phyloP scores from a whole-genome alignment of 345 rosid genomes.

The Brassica cretica region DNA sequence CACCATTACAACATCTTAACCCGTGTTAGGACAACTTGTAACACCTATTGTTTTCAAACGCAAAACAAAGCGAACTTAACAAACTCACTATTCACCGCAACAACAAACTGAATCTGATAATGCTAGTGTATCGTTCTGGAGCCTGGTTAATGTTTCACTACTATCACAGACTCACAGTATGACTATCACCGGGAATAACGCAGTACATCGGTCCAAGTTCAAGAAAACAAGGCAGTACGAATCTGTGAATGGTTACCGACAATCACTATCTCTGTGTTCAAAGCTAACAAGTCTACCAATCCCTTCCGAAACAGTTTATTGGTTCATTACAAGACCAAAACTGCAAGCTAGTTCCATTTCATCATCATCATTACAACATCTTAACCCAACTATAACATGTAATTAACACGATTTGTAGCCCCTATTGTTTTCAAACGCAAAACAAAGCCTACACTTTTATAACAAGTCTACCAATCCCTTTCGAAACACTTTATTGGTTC shows the following conservation, averaged over 20 bases:
- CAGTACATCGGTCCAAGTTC: not conserved
- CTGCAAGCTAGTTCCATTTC: not conserved
- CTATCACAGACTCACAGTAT: not conserved
- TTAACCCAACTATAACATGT: not conserved
- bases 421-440: not conserved
- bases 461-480: too few species aligned
- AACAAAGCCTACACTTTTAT: too few species aligned
- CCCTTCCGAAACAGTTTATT: not conserved
- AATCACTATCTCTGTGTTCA: too few species aligned
- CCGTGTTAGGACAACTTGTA: not conserved
- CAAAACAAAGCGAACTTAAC: not conserved
- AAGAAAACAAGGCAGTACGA: too few species aligned
- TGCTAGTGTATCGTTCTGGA: not conserved
- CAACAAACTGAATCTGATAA: not conserved
- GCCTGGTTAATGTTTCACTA: not conserved
- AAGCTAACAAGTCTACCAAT: not conserved
- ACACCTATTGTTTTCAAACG: not conserved
- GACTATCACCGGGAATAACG: not conserved
- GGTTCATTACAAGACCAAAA: not conserved
- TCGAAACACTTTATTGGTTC: not conserved
- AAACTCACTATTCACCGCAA: too few species aligned
- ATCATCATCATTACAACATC: not conserved
- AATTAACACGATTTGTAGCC: not conserved
- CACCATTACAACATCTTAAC: not conserved
- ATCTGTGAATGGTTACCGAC: not conserved